Percentiles rank a stretch among this genome's conserved stretches.
phyloP scores from a whole-genome alignment of 1,139 yeast species.

The Geotrichum australiense region DNA sequence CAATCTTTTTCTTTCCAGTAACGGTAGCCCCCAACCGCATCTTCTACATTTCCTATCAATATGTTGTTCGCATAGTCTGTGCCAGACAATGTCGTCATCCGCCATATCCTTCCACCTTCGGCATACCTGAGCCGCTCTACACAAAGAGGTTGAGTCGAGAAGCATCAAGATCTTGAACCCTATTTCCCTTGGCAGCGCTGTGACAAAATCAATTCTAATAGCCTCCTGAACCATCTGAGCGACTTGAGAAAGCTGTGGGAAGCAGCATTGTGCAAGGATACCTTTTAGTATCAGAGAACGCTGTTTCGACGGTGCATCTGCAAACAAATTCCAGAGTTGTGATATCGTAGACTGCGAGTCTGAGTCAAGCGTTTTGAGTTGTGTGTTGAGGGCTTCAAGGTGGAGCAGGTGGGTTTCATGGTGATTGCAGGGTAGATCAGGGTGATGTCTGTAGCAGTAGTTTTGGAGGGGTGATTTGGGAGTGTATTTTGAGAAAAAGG shows the following conservation, averaged over 20 bases:
- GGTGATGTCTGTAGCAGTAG: constrained; percentile 89
- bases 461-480: constrained; percentile 14
- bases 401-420: constrained; percentile 56
- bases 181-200: constrained; percentile 78
- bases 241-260: constrained; percentile 82
- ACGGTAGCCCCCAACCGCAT: constrained; percentile 98
- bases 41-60: constrained; percentile 95
- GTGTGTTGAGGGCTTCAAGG: constrained; percentile 39
- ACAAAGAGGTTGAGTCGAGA: constrained; percentile 82
- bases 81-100: constrained; percentile 96
- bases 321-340: constrained; percentile 72
- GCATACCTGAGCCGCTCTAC: constrained; percentile 90
- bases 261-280: constrained; percentile 80
- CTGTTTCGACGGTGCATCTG: constrained; percentile 62
- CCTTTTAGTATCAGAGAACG: constrained; percentile 77
- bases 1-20: constrained; percentile 46
- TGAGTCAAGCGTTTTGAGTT: constrained; percentile 43
- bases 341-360: constrained; percentile 65
- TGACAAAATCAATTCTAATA: constrained; percentile 80
- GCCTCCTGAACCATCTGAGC: constrained; percentile 72
- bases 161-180: constrained; percentile 79
- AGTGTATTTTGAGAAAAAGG: constrained; percentile 1
- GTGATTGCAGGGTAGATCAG: constrained; percentile 67
- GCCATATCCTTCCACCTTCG: constrained; percentile 81
- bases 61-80: constrained; percentile 96